Evolutionary conservation across 352 stramenopile genomes (phyloP).

Genomic region (Globisporangium radiosum): DNA sequence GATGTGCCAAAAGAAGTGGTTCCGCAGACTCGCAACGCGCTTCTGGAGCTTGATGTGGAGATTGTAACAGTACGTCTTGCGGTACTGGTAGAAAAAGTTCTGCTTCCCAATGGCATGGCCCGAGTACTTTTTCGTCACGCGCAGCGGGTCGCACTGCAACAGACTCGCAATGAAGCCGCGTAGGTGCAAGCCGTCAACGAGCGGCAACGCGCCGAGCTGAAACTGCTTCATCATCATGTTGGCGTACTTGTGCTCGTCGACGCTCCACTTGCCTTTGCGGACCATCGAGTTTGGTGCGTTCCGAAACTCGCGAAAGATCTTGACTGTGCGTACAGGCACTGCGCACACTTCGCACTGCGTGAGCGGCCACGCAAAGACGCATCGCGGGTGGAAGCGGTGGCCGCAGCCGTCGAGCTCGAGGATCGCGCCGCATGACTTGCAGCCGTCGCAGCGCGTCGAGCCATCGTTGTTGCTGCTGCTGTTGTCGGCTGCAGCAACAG

Average conservation of each 20-base stretch:
- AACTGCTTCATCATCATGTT: conserved; percentile 84
- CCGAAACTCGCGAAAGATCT: conserved; percentile 45
- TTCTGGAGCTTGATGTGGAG: conserved; percentile 75
- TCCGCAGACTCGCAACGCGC: conserved; percentile 66
- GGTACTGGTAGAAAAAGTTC: conserved; percentile 59
- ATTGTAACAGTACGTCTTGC: conserved; percentile 69
- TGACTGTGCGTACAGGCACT: conserved; percentile 26
- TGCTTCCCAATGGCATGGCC: conserved; percentile 74
- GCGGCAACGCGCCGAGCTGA: conserved; percentile 55
- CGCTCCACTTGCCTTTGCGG: conserved; percentile 74
- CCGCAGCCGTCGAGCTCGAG: conserved; percentile 63
- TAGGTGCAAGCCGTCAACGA: conserved; percentile 62
- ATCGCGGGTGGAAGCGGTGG: conserved; percentile 73
- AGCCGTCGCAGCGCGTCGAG: conserved; percentile 62
- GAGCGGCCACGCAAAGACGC: conserved; percentile 64
- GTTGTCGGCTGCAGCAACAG: neutral
- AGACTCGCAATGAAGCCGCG: conserved; percentile 68
- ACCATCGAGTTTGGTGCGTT: conserved; percentile 32
- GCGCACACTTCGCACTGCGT: conserved; percentile 60
- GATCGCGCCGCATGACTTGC: conserved; percentile 62
- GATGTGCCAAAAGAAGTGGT: conserved; percentile 83
- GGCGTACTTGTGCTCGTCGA: conserved; percentile 73
- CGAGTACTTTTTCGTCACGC: conserved; percentile 77
- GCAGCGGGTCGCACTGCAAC: conserved; percentile 76
- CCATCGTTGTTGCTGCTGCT: conserved; percentile 14